Conservation (phyloP, 768 basidiomycete genomes). For the Hygrocybe coccinea region DNA sequence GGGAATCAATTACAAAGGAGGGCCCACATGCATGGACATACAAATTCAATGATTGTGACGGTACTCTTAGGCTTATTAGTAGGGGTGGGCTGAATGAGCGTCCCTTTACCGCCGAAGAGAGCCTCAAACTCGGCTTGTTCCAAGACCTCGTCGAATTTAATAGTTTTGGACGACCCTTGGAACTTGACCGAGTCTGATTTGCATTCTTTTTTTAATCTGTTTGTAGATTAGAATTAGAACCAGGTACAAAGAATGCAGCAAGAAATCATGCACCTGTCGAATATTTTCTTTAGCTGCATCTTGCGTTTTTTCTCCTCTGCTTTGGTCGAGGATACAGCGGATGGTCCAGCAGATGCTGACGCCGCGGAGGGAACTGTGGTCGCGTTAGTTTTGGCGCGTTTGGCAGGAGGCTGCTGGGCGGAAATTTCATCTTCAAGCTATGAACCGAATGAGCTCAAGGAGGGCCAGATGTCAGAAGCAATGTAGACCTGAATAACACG, state of each 20-base stretch:
- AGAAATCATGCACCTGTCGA: constrained; percentile 28
- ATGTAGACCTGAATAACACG: constrained; percentile 23
- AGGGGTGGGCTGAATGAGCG: constrained; percentile 36
- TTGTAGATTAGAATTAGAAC: not conserved
- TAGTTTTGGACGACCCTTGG: constrained; percentile 33
- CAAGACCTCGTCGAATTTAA: constrained; percentile 39
- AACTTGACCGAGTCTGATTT: constrained; percentile 37
- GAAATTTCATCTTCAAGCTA: constrained; percentile 33
- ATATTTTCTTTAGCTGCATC: constrained; percentile 35
- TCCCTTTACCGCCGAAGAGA: constrained; percentile 34
- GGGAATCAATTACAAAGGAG: not conserved
- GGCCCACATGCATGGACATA: constrained; percentile 15
- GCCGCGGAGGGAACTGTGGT: constrained; percentile 9
- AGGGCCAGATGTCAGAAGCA: not conserved
- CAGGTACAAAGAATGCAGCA: not conserved
- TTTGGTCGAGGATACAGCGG: constrained; percentile 24
- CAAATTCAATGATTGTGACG: constrained; percentile 39
- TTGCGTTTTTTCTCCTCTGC: constrained; percentile 35
- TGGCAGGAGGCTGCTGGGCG: constrained; percentile 23
- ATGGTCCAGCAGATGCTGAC: too few relatives aligned
- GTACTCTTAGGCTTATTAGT: constrained; percentile 38
- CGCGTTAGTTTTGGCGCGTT: constrained; percentile 26
- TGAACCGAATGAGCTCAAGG: not conserved
- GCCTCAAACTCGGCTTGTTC: constrained; percentile 32
- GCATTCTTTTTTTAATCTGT: constrained; percentile 39